A percentile compares a stretch with the other conserved stretches of the same genome.
Conservation (phyloP, 2,329 filamentous ascomycete species). For the Fusarium fracticaudum region DNA sequence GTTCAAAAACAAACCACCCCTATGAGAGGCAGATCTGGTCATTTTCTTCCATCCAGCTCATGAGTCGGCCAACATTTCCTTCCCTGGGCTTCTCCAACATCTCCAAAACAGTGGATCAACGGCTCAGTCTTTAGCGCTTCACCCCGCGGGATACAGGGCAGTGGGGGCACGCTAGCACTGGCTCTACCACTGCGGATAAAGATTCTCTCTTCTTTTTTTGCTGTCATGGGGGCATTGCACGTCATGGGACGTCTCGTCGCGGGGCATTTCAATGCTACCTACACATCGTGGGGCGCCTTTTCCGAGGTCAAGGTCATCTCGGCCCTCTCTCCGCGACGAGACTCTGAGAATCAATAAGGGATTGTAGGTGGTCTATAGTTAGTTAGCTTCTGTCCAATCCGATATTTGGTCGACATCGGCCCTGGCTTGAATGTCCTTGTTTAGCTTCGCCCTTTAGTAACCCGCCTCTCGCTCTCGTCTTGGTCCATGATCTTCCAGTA, state of each 20-base stretch:
- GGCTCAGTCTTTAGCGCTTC: slow-evolving; percentile 12
- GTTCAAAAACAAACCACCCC: no score
- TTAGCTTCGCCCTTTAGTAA: slow-evolving; percentile 16
- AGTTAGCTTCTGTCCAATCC: not conserved
- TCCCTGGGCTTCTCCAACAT: slow-evolving; percentile 26
- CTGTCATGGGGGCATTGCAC: slow-evolving; percentile 29
- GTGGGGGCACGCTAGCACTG: slow-evolving; percentile 20
- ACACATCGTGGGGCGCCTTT: slow-evolving; percentile 21
- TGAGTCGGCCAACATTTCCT: slow-evolving; percentile 16
- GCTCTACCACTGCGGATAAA: not conserved
- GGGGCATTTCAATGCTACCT: slow-evolving; percentile 2
- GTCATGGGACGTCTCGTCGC: slow-evolving; percentile 25
- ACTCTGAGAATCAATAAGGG: not conserved
- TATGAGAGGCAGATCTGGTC: not conserved
- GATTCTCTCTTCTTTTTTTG: slow-evolving; percentile 4
- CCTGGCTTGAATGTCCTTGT: slow-evolving; percentile 4
- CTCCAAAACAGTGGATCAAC: slow-evolving; percentile 20
- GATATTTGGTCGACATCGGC: slow-evolving; percentile 20
- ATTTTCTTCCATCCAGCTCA: not conserved
- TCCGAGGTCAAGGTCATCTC: slow-evolving; percentile 21
- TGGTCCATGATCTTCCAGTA: slow-evolving; percentile 10
- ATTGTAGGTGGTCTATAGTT: not conserved
- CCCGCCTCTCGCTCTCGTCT: slow-evolving; percentile 19
- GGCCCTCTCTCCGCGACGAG: slow-evolving; percentile 32
- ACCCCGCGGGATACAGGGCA: slow-evolving; percentile 26